Conservation (phyloP, 495 filamentous ascomycete genomes). For the Xylaria scruposa region DNA sequence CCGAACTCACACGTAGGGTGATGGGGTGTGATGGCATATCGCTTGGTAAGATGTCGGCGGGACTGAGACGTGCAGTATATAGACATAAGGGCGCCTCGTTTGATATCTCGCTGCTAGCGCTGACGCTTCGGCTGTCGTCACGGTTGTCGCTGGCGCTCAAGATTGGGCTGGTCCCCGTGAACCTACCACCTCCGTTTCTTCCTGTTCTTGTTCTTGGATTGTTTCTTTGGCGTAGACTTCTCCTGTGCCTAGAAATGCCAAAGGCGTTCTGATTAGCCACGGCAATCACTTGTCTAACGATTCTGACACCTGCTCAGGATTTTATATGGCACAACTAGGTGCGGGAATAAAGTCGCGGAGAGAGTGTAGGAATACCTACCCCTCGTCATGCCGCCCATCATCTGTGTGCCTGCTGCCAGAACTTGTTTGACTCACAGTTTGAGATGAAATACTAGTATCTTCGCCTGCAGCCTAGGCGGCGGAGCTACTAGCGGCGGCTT, state of each 20-base stretch:
- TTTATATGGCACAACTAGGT: background rate
- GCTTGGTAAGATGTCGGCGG: background rate
- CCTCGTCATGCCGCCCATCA: background rate
- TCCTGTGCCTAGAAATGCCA: background rate
- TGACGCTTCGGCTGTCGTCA: background rate
- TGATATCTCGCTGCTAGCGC: background rate
- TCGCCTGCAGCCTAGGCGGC: constrained; percentile 32
- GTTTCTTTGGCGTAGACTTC: no score
- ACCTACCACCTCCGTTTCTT: background rate
- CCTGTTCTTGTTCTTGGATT: no score
- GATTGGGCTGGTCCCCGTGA: background rate
- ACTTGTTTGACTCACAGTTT: background rate
- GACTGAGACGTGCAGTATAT: background rate
- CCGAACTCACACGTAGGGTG: background rate
- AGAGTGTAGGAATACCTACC: background rate
- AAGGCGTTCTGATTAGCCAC: background rate
- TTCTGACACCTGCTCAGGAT: background rate
- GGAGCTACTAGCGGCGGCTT: constrained; percentile 30
- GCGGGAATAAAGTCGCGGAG: background rate
- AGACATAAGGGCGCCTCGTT: background rate
- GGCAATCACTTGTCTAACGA: background rate
- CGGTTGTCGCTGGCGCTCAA: background rate
- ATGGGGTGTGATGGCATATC: background rate
- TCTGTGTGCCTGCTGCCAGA: background rate
- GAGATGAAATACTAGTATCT: background rate